Base-by-base conservation (phyloP, 352 stramenopile species). In the Pythium insidiosum region DNA sequence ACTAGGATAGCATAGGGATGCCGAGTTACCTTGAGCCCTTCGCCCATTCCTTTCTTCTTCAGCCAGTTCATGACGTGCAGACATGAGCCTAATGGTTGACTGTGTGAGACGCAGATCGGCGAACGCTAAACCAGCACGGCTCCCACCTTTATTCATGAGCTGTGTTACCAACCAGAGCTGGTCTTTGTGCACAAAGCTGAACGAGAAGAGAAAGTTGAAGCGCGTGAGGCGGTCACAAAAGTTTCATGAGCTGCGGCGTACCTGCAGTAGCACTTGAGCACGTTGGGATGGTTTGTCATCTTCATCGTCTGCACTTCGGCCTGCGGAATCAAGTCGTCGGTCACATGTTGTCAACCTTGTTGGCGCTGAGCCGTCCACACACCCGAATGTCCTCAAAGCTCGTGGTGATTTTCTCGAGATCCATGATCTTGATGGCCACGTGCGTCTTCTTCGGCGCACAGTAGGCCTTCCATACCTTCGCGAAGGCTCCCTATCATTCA, bases 351-450 rank as follows among this genome's bases (percentile, higher is more conserved):
- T 7, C 18, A 43, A 39, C 34, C n/a, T n/a, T n/a, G 34, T 20
- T 20, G 9, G 34, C 34, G 9, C 34, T 7, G 16, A 7, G 34
- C 34, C 49, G 9, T 33, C 13, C 5, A 66, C 68, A 34, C 53
- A 88, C 81, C 12, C 83, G 80, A 36, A 94, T 94, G 53, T 94
- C 83, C 61, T 93, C 81, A 63, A 94, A 94, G 66, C 78, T 97
- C 18, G 93, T 97, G 38, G 95, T 97, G 51, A 98, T 97, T 66
- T 98, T 97, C 67, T 99, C 96, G 24, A 99, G 74, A 68, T 99
- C 96, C 76, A 99, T 97, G 51, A 99, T 96, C 68, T 99, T 99
- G 53, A 99, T 97, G 29, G 96, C 95, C 50, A 97, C 83, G 51
- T 92, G 69, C 40, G 68, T 72, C 53, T 90, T 82, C 62, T 95